Evolutionary conservation across 1,284 basidiomycete genomes (phyloP).

Genomic region (Apiotrichum domesticum): DNA sequence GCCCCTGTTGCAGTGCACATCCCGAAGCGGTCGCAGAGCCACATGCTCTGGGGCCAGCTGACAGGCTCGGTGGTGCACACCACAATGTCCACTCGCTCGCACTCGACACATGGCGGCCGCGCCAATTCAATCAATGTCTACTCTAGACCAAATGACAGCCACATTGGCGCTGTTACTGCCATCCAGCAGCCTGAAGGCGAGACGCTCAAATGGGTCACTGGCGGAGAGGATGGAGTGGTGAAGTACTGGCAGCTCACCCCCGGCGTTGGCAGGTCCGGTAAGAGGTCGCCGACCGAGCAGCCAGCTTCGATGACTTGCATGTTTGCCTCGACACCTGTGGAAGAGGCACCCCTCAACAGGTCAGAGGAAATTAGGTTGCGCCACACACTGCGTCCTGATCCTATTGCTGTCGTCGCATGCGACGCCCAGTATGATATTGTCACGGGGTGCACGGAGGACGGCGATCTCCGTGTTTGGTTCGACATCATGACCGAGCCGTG

Average conservation of each 20-base stretch:
- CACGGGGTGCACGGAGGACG: conserved; percentile 35
- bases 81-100: conserved; percentile 30
- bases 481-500: conserved; percentile 3
- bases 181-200: conserved; percentile 27
- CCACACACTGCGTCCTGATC: conserved; percentile 28
- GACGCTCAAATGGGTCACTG: conserved; percentile 35
- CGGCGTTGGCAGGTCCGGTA: conserved; percentile 19
- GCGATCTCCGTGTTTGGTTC: conserved; percentile 38
- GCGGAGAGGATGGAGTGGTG: conserved; percentile 39
- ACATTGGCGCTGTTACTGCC: conserved; percentile 30
- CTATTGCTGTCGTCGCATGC: conserved; percentile 31
- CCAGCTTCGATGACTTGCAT: conserved; percentile 30
- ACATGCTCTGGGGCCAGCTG: conserved; percentile 39
- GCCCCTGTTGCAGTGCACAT: conserved; percentile 29
- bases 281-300: conserved; percentile 20
- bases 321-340: conserved; percentile 27
- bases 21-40: conserved; percentile 28
- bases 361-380: conserved; percentile 30
- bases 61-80: conserved; percentile 41
- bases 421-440: conserved; percentile 26
- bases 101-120: conserved; percentile 32
- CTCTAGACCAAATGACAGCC: conserved; percentile 23
- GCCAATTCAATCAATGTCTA: conserved; percentile 34
- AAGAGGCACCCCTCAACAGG: conserved; percentile 25
- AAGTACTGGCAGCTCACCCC: conserved; percentile 41